These are phyloP conservation scores for Euphorbia peplus DNA, from an alignment of 345 rosid genomes.

Conservation along the genomic window DNA sequence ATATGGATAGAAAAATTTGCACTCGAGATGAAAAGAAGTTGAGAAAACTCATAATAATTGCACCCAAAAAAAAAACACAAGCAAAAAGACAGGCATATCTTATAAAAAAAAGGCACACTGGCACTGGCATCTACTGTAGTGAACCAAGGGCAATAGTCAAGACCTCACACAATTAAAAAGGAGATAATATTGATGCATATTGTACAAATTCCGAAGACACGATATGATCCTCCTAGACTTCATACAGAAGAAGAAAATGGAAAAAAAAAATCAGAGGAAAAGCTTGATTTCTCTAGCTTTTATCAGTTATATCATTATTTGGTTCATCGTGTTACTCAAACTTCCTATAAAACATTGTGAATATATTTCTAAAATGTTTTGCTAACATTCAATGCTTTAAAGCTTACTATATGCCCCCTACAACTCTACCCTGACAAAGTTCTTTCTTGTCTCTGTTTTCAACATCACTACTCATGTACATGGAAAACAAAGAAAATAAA, in stretches of 20 bases:
- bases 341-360: not conserved
- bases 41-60: not conserved
- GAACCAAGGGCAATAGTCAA: not conserved
- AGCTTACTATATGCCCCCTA: not conserved
- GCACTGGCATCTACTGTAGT: not conserved
- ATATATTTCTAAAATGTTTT: not conserved
- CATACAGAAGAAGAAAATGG: not conserved
- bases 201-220: not conserved
- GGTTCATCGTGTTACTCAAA: not conserved
- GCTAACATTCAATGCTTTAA: not conserved
- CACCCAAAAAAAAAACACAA: not conserved
- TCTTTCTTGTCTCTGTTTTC: not conserved
- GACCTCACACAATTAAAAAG: not conserved
- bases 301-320: not conserved
- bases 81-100: not conserved
- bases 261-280: not conserved
- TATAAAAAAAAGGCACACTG: too few relatives aligned
- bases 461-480: not conserved
- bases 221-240: conserved; percentile 4
- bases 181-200: not conserved
- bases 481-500: too few relatives aligned
- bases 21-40: conserved; percentile 3
- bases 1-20: conserved; percentile 40
- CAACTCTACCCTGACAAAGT: not conserved
- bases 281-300: not conserved